These are phyloP conservation scores for Filobasidium floriforme DNA, from an alignment of 768 basidiomycete genomes.

Conservation along the genomic window DNA sequence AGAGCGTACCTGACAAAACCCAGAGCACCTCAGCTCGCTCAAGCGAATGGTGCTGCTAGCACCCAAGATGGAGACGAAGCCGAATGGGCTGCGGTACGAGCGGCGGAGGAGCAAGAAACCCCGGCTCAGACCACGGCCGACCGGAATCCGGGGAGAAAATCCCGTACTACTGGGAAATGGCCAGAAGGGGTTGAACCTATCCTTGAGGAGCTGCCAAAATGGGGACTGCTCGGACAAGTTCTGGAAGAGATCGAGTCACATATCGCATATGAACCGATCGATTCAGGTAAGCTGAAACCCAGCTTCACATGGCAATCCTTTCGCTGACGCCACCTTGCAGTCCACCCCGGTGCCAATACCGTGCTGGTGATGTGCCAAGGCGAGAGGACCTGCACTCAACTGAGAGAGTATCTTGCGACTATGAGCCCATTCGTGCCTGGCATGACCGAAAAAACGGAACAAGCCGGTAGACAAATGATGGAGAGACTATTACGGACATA, in stretches of 20 bases:
- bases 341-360: constrained; percentile 58
- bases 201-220: constrained; percentile 91
- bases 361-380: constrained; percentile 85
- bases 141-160: constrained; percentile 2
- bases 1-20: constrained; percentile 62
- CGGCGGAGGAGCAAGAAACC: constrained; percentile 25
- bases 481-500: constrained; percentile 62
- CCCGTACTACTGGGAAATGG: constrained; percentile 23
- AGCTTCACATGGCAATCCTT: neutral
- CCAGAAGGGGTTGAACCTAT: constrained; percentile 54
- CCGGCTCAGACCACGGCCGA: neutral
- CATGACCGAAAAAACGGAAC: constrained; percentile 23
- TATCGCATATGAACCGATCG: constrained; percentile 52
- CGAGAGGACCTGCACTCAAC: constrained; percentile 60
- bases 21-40: constrained; percentile 23
- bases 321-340: constrained; percentile 25
- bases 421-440: constrained; percentile 45
- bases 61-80: constrained; percentile 55
- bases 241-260: constrained; percentile 76
- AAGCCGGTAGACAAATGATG: constrained; percentile 67
- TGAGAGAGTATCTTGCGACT: constrained; percentile 70
- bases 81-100: constrained; percentile 45
- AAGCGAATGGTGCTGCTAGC: constrained; percentile 1
- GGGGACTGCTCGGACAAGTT: constrained; percentile 75
- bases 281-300: constrained; percentile 20